These are phyloP conservation scores for Byssothecium circinans DNA, from an alignment of 2,329 filamentous ascomycete species.

Conservation along the genomic window DNA sequence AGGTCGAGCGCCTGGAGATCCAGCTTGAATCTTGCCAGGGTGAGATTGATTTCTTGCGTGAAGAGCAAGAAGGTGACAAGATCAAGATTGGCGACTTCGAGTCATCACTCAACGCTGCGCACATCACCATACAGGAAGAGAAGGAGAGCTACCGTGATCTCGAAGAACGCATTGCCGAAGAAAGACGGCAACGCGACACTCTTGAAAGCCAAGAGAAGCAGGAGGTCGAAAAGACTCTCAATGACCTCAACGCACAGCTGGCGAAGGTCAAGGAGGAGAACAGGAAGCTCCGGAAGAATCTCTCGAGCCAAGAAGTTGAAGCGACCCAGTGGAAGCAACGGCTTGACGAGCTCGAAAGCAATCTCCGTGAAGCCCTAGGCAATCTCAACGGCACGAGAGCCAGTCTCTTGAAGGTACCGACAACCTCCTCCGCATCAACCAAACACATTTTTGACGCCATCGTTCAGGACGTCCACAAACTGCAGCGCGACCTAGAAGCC, in stretches of 20 bases:
- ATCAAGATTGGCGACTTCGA: constrained; percentile 96
- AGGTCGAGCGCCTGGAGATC: constrained; percentile 83
- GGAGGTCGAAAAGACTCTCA: constrained; percentile 89
- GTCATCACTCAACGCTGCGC: constrained; percentile 75
- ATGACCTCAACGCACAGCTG: constrained; percentile 85
- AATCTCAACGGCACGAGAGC: constrained; percentile 85
- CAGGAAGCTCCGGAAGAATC: constrained; percentile 76
- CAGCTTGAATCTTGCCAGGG: constrained; percentile 90
- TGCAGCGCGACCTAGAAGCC: constrained; percentile 84
- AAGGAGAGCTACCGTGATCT: constrained; percentile 64
- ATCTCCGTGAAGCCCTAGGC: constrained; percentile 81
- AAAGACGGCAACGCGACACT: constrained; percentile 83
- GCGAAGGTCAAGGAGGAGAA: constrained; percentile 83
- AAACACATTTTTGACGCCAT: constrained; percentile 19
- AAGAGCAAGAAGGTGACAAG: constrained; percentile 97
- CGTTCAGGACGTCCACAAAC: constrained; percentile 73
- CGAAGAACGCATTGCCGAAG: constrained; percentile 70
- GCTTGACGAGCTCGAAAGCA: constrained; percentile 85
- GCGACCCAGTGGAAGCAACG: constrained; percentile 89
- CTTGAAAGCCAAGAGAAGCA: constrained; percentile 89
- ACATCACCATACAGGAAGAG: constrained; percentile 80
- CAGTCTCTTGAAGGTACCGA: constrained; percentile 72
- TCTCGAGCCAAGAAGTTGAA: constrained; percentile 84
- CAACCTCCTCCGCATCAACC: constrained; percentile 3
- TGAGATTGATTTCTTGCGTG: constrained; percentile 91